Evolutionary conservation across 192 early-diverging fungal species (phyloP).

Genomic region (Funneliformis mosseae): DNA sequence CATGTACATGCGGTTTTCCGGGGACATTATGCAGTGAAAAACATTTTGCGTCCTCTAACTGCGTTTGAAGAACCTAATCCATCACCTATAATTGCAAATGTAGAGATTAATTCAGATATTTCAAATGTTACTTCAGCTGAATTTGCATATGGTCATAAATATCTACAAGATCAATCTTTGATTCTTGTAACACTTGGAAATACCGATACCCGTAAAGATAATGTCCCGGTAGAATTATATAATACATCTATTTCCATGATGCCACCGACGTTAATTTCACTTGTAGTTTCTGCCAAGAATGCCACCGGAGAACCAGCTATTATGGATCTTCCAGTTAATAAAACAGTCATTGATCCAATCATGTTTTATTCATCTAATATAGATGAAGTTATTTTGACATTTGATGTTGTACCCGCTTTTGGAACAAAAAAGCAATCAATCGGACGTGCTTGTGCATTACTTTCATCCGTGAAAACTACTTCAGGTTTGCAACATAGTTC

Average conservation of each 20-base stretch:
- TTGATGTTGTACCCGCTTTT: slow-evolving; percentile 62
- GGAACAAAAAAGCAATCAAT: slow-evolving; percentile 50
- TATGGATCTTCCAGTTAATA: slow-evolving; percentile 56
- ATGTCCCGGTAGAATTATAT: slow-evolving; percentile 52
- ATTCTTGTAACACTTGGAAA: slow-evolving; percentile 68
- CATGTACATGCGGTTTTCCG: slow-evolving; percentile 67
- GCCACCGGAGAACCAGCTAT: slow-evolving; percentile 60
- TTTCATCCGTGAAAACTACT: slow-evolving; percentile 53
- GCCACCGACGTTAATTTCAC: slow-evolving; percentile 44
- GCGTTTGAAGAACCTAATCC: slow-evolving; percentile 34
- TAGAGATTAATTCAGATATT: slow-evolving; percentile 23
- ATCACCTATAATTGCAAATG: slow-evolving; percentile 28
- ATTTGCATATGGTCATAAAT: slow-evolving; percentile 63
- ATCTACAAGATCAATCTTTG: slow-evolving; percentile 60
- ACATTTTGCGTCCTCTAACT: slow-evolving; percentile 48
- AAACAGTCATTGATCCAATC: slow-evolving; percentile 56
- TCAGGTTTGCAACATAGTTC: slow-evolving; percentile 45
- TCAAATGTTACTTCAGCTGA: slow-evolving; percentile 45
- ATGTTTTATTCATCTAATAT: slow-evolving; percentile 53
- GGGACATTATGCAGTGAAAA: slow-evolving; percentile 54
- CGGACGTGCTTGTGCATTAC: slow-evolving; percentile 59
- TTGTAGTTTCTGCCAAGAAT: slow-evolving; percentile 61
- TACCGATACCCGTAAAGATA: slow-evolving; percentile 52
- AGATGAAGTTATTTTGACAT: slow-evolving; percentile 56
- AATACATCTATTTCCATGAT: slow-evolving; percentile 34